Base-by-base conservation (phyloP, 1,284 basidiomycete genomes). In the Trametes pubescens region DNA sequence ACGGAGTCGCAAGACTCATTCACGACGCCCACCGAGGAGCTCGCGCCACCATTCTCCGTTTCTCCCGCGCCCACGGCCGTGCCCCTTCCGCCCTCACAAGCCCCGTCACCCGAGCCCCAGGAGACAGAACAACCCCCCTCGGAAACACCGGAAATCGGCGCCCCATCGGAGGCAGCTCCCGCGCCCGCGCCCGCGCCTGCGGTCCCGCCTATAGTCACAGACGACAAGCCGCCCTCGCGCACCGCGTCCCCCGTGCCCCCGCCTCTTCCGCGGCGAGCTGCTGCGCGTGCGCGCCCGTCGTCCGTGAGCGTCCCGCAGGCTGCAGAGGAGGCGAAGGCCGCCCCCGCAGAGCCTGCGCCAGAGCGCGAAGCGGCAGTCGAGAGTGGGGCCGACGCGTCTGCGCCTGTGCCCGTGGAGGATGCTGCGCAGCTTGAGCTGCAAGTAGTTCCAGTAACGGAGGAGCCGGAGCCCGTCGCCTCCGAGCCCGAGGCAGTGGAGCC, bases 251-350 rank as follows among this genome's bases (percentile, higher is more conserved):
- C 75, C 29, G 75, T 74, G 0, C 84, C 86, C 18, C 86, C 87
- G 0, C 87, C 87, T 4, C 69, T 89, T 21, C 87, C 87, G 0
- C 77, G 85, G 49, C 76, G 86, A 55, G 86, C 86, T 0, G 82
- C 84, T 22, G 82, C 79, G 10, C 73, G 80, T 65, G 74, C 21
- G 64, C 76, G 21, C 72, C 79, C 32, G 66, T 74, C 24, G 72
- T 64, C 60, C 7, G 43, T 59, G 18, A 48, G 52, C 26, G 47
- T 59, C 8, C 47, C 59, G 16, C 62, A 34, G 49, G 26, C 58
- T 9, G 58, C 55, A 29, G 52, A 66, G 24, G 9, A 29, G 18
- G 21, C 58, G 10, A 47, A 59, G 14, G 32, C 40, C 24, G 29
- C 56, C 1, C 18, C 43, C n/a, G 49, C 29, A 32, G 49, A 46